These are phyloP conservation scores for Datisca glomerata DNA, from an alignment of 306 rosid genomes.

Conservation along the genomic window DNA sequence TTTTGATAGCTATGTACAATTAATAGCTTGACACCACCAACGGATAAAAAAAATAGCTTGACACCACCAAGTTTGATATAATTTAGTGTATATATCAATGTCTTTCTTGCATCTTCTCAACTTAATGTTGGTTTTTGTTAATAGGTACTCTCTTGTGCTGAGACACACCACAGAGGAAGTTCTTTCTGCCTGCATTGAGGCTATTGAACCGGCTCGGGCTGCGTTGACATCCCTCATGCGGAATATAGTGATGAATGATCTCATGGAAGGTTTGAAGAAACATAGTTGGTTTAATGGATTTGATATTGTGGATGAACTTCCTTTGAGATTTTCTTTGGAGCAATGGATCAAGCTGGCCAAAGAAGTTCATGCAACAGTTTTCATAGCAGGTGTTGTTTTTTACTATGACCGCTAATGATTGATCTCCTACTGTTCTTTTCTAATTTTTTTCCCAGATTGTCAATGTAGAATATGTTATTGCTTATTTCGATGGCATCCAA, in stretches of 20 bases:
- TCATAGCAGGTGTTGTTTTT: slow-evolving; percentile 60
- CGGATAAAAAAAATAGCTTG: too few relatives aligned
- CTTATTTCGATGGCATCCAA: too few relatives aligned
- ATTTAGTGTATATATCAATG: too few relatives aligned
- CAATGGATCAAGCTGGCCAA: slow-evolving; percentile 81
- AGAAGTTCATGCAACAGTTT: slow-evolving; percentile 69
- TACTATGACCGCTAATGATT: slow-evolving; percentile 3
- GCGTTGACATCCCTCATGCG: slow-evolving; percentile 68
- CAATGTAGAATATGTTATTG: too few relatives aligned
- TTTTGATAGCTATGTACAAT: too few relatives aligned
- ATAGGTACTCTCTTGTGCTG: slow-evolving; percentile 84
- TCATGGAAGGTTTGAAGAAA: slow-evolving; percentile 54
- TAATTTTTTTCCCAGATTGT: not conserved
- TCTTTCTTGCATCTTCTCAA: slow-evolving; percentile 6
- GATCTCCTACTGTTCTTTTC: slow-evolving; percentile 1
- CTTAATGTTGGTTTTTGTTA: slow-evolving; percentile 13
- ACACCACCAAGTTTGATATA: too few relatives aligned
- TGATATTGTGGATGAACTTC: slow-evolving; percentile 58
- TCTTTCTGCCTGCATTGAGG: slow-evolving; percentile 78
- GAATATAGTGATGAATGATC: slow-evolving; percentile 52
- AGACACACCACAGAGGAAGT: slow-evolving; percentile 98
- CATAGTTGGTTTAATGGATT: slow-evolving; percentile 78
- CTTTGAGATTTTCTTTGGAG: slow-evolving; percentile 39
- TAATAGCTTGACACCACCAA: too few relatives aligned
- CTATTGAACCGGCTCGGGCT: slow-evolving; percentile 69